Evolutionary conservation across 257 asterid genomes (phyloP).

Genomic region (Solanum chiquidenum): DNA sequence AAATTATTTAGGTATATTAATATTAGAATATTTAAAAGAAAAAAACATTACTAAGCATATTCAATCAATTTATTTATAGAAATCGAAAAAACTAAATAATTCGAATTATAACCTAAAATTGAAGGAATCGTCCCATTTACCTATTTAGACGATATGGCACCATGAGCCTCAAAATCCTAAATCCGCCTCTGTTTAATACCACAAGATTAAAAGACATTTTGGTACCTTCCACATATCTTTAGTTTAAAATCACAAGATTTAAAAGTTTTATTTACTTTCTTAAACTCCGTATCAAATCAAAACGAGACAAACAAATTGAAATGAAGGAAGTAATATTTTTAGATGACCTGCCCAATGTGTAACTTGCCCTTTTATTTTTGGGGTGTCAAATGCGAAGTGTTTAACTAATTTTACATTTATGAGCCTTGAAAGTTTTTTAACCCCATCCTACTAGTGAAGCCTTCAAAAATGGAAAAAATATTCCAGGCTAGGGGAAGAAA

Average conservation of each 20-base stretch:
- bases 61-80: not conserved
- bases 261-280: no score
- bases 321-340: not conserved
- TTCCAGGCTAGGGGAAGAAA: not conserved
- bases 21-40: not conserved
- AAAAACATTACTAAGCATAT: not conserved
- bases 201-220: no score
- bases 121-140: not conserved
- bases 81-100: no score
- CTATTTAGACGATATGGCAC: not conserved
- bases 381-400: not conserved
- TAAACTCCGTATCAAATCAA: not conserved
- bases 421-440: not conserved
- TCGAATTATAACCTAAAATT: no score
- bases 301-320: not conserved
- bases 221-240: no score
- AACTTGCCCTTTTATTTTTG: not conserved
- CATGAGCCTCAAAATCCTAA: not conserved
- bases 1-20: not conserved
- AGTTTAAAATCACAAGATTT: no score
- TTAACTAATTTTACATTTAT: not conserved
- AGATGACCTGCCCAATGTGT: not conserved
- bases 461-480: not conserved
- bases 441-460: not conserved
- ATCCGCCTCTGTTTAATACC: no score